Conservation (phyloP, 2,329 filamentous ascomycete species). For the Exserohilum turcica region DNA sequence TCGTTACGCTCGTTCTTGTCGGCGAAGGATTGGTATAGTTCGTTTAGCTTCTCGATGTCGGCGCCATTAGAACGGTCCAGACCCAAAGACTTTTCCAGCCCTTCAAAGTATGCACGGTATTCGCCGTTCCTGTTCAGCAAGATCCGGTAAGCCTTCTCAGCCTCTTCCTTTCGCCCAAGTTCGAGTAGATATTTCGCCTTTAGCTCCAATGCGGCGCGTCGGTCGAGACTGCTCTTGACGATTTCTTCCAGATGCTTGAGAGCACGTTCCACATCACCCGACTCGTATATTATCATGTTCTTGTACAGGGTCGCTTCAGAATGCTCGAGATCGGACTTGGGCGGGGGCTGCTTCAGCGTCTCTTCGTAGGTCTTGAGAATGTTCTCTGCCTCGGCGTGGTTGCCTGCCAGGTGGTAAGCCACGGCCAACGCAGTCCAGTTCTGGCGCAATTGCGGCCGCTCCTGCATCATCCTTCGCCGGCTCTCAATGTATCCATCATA, state of each 20-base stretch:
- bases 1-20: conserved; percentile 82
- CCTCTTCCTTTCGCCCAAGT: conserved; percentile 77
- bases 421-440: conserved; percentile 98
- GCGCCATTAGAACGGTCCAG: conserved; percentile 66
- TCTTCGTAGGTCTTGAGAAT: conserved; percentile 91
- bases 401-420: conserved; percentile 87
- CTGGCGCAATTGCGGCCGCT: conserved; percentile 78
- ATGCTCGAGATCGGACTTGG: conserved; percentile 83
- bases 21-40: conserved; percentile 81
- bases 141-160: conserved; percentile 77
- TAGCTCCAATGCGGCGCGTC: conserved; percentile 81
- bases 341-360: conserved; percentile 80
- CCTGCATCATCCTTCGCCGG: conserved; percentile 83
- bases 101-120: conserved; percentile 82
- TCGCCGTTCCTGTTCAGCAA: conserved; percentile 88
- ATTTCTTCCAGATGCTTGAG: conserved; percentile 82
- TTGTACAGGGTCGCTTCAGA: conserved; percentile 95
- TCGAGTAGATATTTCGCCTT: conserved; percentile 82
- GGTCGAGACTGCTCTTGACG: conserved; percentile 79
- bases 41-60: conserved; percentile 71
- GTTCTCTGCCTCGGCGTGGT: conserved; percentile 84
- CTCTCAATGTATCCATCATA: conserved; percentile 93
- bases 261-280: conserved; percentile 79
- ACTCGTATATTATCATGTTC: conserved; percentile 90
- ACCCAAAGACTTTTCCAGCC: conserved; percentile 70